These are phyloP conservation scores for Clavispora phyllophila DNA, from an alignment of 805 yeast genomes.

Conservation along the genomic window DNA sequence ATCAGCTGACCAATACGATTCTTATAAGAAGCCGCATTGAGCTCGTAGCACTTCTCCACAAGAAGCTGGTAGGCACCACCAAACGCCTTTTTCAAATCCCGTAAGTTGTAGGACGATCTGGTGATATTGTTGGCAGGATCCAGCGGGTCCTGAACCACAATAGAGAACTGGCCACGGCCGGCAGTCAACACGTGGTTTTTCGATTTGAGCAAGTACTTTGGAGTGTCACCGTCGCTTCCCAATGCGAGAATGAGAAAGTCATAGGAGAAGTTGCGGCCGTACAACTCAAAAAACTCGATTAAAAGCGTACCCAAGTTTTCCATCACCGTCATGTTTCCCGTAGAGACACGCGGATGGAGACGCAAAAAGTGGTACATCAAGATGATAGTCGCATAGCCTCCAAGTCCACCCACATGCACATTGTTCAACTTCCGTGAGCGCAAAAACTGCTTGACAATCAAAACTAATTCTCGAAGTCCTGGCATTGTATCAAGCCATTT, in stretches of 20 bases:
- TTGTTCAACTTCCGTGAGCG: constrained; percentile 73
- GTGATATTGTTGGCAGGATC: constrained; percentile 81
- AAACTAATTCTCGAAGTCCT: constrained; percentile 75
- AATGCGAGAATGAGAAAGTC: constrained; percentile 71
- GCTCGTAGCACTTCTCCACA: constrained; percentile 67
- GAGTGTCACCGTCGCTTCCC: constrained; percentile 44
- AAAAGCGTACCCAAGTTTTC: constrained; percentile 81
- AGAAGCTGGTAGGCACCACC: constrained; percentile 81
- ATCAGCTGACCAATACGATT: constrained; percentile 67
- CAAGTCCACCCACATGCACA: constrained; percentile 90
- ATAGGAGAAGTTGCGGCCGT: constrained; percentile 85
- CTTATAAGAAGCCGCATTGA: constrained; percentile 61
- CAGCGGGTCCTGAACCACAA: constrained; percentile 86
- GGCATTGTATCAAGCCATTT: constrained; percentile 71
- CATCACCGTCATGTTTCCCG: constrained; percentile 59
- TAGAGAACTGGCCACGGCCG: constrained; percentile 49
- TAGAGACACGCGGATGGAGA: constrained; percentile 71
- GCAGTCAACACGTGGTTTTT: constrained; percentile 47
- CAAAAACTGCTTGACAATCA: constrained; percentile 80
- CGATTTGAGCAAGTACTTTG: constrained; percentile 60
- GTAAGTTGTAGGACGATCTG: constrained; percentile 74
- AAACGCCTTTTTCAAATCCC: constrained; percentile 79
- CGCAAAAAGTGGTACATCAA: constrained; percentile 71
- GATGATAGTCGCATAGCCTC: constrained; percentile 92
- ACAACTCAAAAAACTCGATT: constrained; percentile 87